Base-by-base conservation (phyloP, 176 grass and related monocot species). In the Raddia distichophylla region DNA sequence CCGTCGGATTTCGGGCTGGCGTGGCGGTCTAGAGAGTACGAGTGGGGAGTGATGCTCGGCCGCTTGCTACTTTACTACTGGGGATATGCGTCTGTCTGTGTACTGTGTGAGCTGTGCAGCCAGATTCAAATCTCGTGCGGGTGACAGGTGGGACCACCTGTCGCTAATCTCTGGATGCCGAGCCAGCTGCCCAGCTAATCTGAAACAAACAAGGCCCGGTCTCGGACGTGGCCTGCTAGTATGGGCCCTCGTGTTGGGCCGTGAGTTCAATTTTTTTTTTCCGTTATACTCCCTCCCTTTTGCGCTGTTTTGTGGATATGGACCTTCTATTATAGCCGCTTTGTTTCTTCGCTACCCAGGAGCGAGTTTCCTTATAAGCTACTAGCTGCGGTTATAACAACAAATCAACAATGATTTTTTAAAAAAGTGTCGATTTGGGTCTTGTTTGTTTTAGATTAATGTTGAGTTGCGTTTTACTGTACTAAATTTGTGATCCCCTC, bases 61-160 rank as follows among this genome's bases (percentile, higher is more conserved):
- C 33, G 76, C 18, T 35, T 9, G 11, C 7, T n/a, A 17, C 1
- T 40, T n/a, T 61, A 49, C 40, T 16, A 33, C 43, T 43, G 64
- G 2, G 46, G 34, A 54, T 64, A 20, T 35, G 5, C 20, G 48
- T 44, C 18, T 32, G 56, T 71, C 75, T 33, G 5, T n/a, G 11
- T 40, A 1, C 37, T 40, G 37, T 40, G 37, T 40, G 37, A 40
- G 37, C 37, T 40, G 37, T 40, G 20, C 17, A 17, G 66, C 6
- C 17, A 65, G 67, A 78, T 73, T 83, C 74, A 87, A 87, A 87
- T 54, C 20, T 18, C 0, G 8, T 40, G 22, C 0, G 1, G 0
- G 17, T 83, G 80, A 78, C 73, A 42, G 7, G 65, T 33, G 62
- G 83, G 32, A 22, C 33, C 33, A 27, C 0, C 1, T 22, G 64